Percentiles rank a stretch among this genome's conserved stretches.
Conservation (phyloP, 768 basidiomycete species). For the Omphalotus guepiniiformis region DNA sequence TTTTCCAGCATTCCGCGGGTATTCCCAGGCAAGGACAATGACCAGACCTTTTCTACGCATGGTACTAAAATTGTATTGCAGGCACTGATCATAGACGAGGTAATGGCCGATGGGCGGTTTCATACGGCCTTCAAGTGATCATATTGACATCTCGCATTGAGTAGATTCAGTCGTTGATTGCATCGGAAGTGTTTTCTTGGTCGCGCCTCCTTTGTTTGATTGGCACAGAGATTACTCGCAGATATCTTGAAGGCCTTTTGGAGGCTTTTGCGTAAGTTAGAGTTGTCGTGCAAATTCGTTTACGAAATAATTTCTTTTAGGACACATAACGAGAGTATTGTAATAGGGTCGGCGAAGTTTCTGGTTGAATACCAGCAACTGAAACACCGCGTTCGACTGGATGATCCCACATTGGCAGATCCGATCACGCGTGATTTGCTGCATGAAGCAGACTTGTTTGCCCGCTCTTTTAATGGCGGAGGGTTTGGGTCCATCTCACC, state of each 20-base stretch:
- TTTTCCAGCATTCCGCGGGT: conserved; percentile 79
- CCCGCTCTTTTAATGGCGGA: conserved; percentile 73
- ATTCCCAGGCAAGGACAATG: conserved; percentile 58
- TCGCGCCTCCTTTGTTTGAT: conserved; percentile 54
- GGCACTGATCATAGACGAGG: conserved; percentile 83
- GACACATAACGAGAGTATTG: conserved; percentile 65
- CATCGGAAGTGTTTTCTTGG: conserved; percentile 72
- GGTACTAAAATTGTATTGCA: conserved; percentile 25
- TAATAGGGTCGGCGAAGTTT: conserved; percentile 69
- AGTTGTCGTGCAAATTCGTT: neutral
- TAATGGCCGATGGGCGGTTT: conserved; percentile 26
- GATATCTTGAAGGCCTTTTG: conserved; percentile 58
- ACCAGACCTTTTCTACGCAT: conserved; percentile 9
- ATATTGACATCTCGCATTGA: conserved; percentile 14
- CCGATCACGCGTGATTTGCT: conserved; percentile 71
- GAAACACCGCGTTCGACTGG: conserved; percentile 70
- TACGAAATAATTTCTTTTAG: conserved; percentile 32
- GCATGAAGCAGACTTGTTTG: conserved; percentile 84
- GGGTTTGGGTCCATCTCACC: conserved; percentile 79
- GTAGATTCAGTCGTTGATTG: conserved; percentile 66
- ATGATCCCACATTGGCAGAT: conserved; percentile 75
- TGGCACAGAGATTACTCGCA: conserved; percentile 58
- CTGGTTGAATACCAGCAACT: conserved; percentile 76
- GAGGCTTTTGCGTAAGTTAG: conserved; percentile 70
- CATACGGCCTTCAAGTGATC: conserved; percentile 12